Evolutionary conservation across 192 early-diverging fungal genomes (phyloP).

Genomic region (Chytriomyces confervae): DNA sequence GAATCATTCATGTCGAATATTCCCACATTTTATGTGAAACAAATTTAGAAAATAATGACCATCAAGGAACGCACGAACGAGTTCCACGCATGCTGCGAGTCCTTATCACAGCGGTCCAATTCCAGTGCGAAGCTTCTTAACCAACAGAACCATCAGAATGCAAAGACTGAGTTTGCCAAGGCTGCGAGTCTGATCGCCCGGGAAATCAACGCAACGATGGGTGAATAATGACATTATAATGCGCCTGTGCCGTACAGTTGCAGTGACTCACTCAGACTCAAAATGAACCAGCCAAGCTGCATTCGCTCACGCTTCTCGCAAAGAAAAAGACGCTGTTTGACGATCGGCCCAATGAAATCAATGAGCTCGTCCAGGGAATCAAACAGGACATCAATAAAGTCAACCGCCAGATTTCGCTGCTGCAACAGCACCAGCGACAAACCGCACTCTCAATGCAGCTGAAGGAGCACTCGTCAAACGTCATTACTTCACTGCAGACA

Average conservation of each 20-base stretch:
- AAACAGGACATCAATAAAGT: conserved; percentile 96
- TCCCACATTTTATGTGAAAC: background rate
- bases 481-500: conserved; percentile 91
- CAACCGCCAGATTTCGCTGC: conserved; percentile 89
- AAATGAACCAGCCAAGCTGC: conserved; percentile 64
- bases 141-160: conserved; percentile 41
- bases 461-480: conserved; percentile 87
- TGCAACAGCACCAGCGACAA: conserved; percentile 66
- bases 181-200: conserved; percentile 83
- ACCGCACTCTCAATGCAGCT: conserved; percentile 57
- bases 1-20: background rate
- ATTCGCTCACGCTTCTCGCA: conserved; percentile 89
- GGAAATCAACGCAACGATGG: conserved; percentile 85
- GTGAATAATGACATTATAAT: background rate
- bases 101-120: conserved; percentile 61
- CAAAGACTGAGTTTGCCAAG: conserved; percentile 80
- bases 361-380: conserved; percentile 89
- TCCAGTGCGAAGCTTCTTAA: conserved; percentile 29
- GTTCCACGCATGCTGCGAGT: conserved; percentile 82
- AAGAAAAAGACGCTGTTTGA: conserved; percentile 96
- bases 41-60: conserved; percentile 16
- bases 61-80: conserved; percentile 80
- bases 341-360: conserved; percentile 95
- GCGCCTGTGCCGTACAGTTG: background rate
- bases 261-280: background rate